phyloP scores from a whole-genome alignment of 2,329 filamentous ascomycete species.

The Dryadomyces quercivorus region DNA sequence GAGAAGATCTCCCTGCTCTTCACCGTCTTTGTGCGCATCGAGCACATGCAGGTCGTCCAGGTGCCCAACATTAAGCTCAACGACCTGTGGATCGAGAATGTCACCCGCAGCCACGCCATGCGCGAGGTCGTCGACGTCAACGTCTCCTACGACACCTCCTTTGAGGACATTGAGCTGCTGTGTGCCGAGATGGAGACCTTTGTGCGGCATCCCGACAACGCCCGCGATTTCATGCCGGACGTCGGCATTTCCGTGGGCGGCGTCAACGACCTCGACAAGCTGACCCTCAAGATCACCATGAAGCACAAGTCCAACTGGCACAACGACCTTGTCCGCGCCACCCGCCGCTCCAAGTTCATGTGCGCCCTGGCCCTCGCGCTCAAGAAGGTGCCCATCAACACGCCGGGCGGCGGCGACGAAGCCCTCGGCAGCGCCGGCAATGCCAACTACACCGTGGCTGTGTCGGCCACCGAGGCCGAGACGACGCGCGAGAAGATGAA shows the following conservation, averaged over 20 bases:
- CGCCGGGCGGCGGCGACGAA: constrained; percentile 60
- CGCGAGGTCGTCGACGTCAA: constrained; percentile 70
- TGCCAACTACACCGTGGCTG: constrained; percentile 68
- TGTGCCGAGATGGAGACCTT: constrained; percentile 77
- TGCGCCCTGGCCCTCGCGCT: constrained; percentile 78
- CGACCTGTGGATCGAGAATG: constrained; percentile 88
- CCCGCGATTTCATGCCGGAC: constrained; percentile 80
- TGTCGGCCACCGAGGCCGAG: constrained; percentile 56
- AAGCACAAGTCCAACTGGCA: constrained; percentile 90
- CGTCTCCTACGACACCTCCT: constrained; percentile 73
- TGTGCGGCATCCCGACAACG: constrained; percentile 72
- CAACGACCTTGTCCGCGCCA: constrained; percentile 69
- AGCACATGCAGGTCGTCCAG: constrained; percentile 67
- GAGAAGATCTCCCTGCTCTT: constrained; percentile 92
- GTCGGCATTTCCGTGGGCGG: constrained; percentile 66
- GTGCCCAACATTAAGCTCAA: constrained; percentile 90
- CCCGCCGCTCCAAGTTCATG: constrained; percentile 90
- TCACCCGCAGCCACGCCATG: constrained; percentile 85
- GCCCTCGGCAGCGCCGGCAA: constrained; percentile 55
- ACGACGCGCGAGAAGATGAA: constrained; percentile 48
- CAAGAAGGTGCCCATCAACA: constrained; percentile 76
- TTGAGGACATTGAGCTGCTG: constrained; percentile 80
- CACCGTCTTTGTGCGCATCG: constrained; percentile 78
- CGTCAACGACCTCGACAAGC: constrained; percentile 77
- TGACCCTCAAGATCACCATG: constrained; percentile 71